These are phyloP conservation scores for Schwanniomyces sp. DNA, from an alignment of 805 yeast genomes.

Conservation along the genomic window DNA sequence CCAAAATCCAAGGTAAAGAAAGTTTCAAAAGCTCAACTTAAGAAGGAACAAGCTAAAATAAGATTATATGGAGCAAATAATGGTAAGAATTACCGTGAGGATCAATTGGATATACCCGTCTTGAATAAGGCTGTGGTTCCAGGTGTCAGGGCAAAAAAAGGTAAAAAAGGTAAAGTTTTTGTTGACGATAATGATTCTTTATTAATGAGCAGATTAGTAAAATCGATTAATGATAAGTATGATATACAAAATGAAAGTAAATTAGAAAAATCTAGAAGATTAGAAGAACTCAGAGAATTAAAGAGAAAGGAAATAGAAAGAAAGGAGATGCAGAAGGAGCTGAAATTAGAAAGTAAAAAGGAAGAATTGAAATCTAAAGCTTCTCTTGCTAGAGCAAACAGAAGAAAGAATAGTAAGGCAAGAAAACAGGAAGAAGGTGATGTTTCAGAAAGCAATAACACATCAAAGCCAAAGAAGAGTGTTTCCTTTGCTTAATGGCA, in stretches of 20 bases:
- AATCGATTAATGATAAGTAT: constrained; percentile 76
- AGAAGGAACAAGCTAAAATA: constrained; percentile 64
- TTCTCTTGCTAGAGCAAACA: constrained; percentile 62
- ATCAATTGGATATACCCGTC: constrained; percentile 75
- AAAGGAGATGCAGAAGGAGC: constrained; percentile 69
- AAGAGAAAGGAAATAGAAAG: constrained; percentile 85
- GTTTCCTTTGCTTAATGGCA: constrained; percentile 39
- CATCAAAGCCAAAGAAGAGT: constrained; percentile 16
- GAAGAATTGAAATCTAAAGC: constrained; percentile 73
- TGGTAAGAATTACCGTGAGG: constrained; percentile 65
- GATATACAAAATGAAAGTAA: constrained; percentile 84
- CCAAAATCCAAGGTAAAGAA: constrained; percentile 55
- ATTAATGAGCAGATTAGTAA: constrained; percentile 67
- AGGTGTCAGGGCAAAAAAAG: constrained; percentile 72
- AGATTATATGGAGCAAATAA: constrained; percentile 67
- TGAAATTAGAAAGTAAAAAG: constrained; percentile 74
- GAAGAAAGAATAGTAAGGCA: constrained; percentile 58
- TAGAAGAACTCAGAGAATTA: constrained; percentile 86
- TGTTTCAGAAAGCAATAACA: neutral
- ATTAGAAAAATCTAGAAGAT: constrained; percentile 82
- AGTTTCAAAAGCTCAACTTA: constrained; percentile 51
- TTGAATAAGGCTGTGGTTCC: constrained; percentile 84
- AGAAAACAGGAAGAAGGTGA: constrained; percentile 23
- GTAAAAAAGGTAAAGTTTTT: constrained; percentile 86
- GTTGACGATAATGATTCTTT: constrained; percentile 67